Conservation (phyloP, 768 basidiomycete genomes). For the Leucosporidium scottii region DNA sequence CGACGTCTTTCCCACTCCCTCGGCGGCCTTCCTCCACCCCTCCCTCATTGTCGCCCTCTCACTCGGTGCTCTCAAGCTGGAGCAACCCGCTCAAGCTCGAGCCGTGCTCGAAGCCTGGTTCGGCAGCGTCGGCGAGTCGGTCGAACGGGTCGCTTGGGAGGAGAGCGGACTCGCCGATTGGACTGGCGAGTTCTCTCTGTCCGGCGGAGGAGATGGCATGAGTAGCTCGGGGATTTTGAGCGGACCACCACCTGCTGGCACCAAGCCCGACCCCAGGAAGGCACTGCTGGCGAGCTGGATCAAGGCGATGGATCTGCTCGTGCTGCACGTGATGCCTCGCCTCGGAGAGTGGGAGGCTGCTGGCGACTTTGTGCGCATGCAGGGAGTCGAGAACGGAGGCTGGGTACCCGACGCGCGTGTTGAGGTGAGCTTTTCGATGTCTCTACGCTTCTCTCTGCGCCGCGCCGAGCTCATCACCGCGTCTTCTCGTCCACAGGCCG, state of each 20-base stretch:
- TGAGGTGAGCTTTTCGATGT: conserved; percentile 13
- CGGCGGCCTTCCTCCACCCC: conserved; percentile 22
- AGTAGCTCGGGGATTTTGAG: conserved; percentile 3
- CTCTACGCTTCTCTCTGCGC: not conserved
- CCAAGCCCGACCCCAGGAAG: not conserved
- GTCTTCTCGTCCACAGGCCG: not conserved
- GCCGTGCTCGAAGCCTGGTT: conserved; percentile 28
- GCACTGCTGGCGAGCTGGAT: conserved; percentile 23
- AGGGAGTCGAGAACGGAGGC: conserved; percentile 27
- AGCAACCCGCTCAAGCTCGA: conserved; percentile 9
- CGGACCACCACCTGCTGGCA: not conserved
- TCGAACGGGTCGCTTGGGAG: conserved; percentile 16
- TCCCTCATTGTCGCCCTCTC: conserved; percentile 24
- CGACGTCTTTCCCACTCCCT: conserved; percentile 21
- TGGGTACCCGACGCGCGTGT: conserved; percentile 29
- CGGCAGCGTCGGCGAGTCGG: conserved; percentile 9
- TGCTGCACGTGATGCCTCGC: conserved; percentile 19
- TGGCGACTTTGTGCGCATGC: conserved; percentile 21
- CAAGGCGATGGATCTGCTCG: conserved; percentile 22
- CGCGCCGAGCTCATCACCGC: not conserved
- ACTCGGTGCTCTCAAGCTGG: conserved; percentile 29
- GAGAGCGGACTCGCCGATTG: not conserved
- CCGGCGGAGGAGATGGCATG: conserved; percentile 1
- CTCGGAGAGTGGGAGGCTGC: conserved; percentile 32
- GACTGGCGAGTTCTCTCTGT: not conserved